Conservation (phyloP, 371 early-diverging fungal species). For the Apophysomyces sp. region DNA sequence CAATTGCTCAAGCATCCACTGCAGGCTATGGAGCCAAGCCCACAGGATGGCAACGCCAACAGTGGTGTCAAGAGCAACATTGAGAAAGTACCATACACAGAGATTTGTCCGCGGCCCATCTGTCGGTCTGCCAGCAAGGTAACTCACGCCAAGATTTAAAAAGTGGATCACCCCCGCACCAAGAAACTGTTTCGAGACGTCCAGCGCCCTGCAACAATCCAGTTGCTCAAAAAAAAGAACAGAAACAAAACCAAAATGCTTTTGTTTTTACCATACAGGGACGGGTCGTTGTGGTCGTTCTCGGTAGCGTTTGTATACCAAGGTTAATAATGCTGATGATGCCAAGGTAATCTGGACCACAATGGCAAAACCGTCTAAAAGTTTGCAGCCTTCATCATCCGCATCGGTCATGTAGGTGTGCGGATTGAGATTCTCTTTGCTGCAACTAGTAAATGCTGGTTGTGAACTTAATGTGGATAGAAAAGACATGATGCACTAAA, state of each 20-base stretch:
- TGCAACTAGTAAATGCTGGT: background rate
- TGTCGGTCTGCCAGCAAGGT: conserved; percentile 38
- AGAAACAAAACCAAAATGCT: background rate
- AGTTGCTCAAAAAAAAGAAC: background rate
- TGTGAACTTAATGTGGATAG: background rate
- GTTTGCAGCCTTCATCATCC: conserved; percentile 37
- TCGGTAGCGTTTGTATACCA: conserved; percentile 55
- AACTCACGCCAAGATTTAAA: conserved; percentile 55
- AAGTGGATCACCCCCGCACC: conserved; percentile 62
- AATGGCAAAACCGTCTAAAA: conserved; percentile 62
- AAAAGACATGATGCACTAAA: background rate
- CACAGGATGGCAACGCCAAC: conserved; percentile 61
- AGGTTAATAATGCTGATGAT: conserved; percentile 51
- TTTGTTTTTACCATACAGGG: conserved; percentile 46
- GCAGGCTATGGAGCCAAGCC: conserved; percentile 29
- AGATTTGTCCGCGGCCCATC: conserved; percentile 44
- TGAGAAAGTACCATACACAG: conserved; percentile 67
- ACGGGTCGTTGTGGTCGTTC: conserved; percentile 64
- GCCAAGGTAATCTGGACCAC: conserved; percentile 56
- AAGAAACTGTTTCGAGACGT: conserved; percentile 63
- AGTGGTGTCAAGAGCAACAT: conserved; percentile 62
- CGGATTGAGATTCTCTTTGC: background rate
- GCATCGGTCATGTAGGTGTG: background rate
- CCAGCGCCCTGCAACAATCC: conserved; percentile 46
- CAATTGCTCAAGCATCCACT: conserved; percentile 10